Evolutionary conservation across 208 protist species (phyloP).

Genomic region (Wallacemonas sp.): DNA sequence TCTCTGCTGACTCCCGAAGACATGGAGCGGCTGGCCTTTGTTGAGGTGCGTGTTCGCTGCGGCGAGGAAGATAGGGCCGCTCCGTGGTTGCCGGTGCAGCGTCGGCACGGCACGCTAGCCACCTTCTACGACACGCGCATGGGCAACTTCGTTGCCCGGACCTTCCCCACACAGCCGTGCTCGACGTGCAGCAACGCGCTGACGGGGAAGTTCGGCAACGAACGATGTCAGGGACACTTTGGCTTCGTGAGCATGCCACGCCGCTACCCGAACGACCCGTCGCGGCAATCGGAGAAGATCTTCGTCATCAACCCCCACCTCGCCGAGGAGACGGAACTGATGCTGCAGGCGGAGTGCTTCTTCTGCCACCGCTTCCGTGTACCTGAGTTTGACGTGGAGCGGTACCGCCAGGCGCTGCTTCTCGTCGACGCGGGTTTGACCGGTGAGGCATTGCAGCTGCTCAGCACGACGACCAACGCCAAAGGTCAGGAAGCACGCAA

Average conservation of each 20-base stretch:
- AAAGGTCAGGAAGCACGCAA: slow-evolving; percentile 45
- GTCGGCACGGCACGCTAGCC: slow-evolving; percentile 34
- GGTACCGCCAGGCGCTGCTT: slow-evolving; percentile 76
- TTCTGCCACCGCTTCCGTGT: slow-evolving; percentile 82
- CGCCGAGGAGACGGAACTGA: slow-evolving; percentile 59
- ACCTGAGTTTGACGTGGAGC: slow-evolving; percentile 74
- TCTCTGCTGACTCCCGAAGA: slow-evolving; percentile 80
- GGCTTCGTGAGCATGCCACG: slow-evolving; percentile 85
- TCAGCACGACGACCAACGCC: slow-evolving; percentile 66
- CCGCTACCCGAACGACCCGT: slow-evolving; percentile 51
- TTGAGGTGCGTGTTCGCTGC: slow-evolving; percentile 74
- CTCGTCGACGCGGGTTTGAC: slow-evolving; percentile 70
- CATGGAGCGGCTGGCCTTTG: slow-evolving; percentile 72
- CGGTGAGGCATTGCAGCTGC: slow-evolving; percentile 79
- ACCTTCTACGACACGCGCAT: slow-evolving; percentile 90
- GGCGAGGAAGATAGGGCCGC: slow-evolving; percentile 61
- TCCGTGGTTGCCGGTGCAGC: slow-evolving; percentile 50
- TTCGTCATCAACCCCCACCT: slow-evolving; percentile 86
- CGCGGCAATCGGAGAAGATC: slow-evolving; percentile 31
- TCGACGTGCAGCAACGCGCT: slow-evolving; percentile 64
- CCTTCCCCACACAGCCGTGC: slow-evolving; percentile 78
- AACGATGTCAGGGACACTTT: slow-evolving; percentile 89
- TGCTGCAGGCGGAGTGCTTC: slow-evolving; percentile 86
- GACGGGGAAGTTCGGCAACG: slow-evolving; percentile 77
- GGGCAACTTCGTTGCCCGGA: slow-evolving; percentile 85